A percentile compares a stretch with the other conserved stretches of the same genome.
phyloP scores from a whole-genome alignment of 345 rosid species.

The Durio zibethinus region DNA sequence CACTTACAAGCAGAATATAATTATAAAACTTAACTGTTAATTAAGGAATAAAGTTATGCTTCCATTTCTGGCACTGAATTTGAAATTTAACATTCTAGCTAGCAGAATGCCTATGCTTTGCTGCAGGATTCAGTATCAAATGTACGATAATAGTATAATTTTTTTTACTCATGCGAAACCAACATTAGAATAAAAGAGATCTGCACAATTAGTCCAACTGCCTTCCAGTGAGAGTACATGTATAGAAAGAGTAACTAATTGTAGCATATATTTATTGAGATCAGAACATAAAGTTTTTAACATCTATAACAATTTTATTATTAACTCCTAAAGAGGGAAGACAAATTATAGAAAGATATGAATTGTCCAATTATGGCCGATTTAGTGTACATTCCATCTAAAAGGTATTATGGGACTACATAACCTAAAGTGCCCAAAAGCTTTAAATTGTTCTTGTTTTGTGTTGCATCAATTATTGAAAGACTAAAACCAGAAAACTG shows the following conservation, averaged over 20 bases:
- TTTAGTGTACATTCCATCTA: constrained; percentile 55
- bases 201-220: not conserved
- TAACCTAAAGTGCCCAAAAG: constrained; percentile 96
- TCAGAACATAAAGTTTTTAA: constrained; percentile 9
- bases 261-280: not conserved
- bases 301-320: not conserved
- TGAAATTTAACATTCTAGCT: not conserved
- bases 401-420: constrained; percentile 89
- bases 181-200: not conserved
- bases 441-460: constrained; percentile 66
- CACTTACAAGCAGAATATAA: not conserved
- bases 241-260: too few species aligned
- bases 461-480: constrained; percentile 66
- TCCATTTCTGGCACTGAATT: not conserved
- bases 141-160: too few species aligned
- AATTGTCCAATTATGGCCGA: not conserved
- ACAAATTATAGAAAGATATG: not conserved
- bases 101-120: too few species aligned
- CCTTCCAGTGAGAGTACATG: not conserved
- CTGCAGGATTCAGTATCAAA: too few species aligned
- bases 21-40: not conserved
- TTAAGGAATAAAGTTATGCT: not conserved
- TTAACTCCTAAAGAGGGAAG: too few species aligned
- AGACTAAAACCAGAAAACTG: constrained; percentile 98
- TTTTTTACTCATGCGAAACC: not conserved